Base-by-base conservation (phyloP, 1,284 basidiomycete genomes). In the Pseudozyma hubeiensis region DNA sequence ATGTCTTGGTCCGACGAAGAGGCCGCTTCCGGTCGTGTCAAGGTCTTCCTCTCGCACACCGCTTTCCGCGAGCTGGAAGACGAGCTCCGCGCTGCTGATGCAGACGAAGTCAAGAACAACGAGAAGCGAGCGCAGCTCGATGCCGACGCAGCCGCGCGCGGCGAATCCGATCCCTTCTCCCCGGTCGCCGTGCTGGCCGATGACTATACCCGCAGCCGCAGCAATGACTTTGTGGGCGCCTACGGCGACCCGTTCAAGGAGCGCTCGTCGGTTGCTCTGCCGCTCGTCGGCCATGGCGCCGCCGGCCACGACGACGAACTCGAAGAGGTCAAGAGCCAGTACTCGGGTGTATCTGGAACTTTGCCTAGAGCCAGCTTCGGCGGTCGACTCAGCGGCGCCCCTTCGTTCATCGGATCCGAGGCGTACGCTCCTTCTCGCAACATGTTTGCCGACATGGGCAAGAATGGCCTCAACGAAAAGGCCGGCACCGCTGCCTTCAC, bases 1-100 rank as follows among this genome's bases (percentile, higher is more conserved):
- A 87, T 93, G 88, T 88, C 56, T 77, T 94, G 85, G 86, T 86
- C 59, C 17, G 92, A 94, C 54, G 86, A 85, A 7, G 93, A 97
- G 81, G 86, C 96, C 63, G 92, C 91, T 3, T 83, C 93, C 8
- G 94, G 96, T 0, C 88, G 90, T 13, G 61, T 79, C 57, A 84
- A 97, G 93, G 91, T 96, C 34, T 99, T 95, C 88, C 86, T 99
- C 8, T 92, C 91, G 0, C 93, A 97, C 81, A 77, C 80, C 0
- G 92, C 93, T 0, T 98, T 98, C 88, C 93, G 94, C 72, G 88
- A 89, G 14, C 89, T 99, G 29, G 97, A 98, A 81, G 93, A 99
- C 81, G 89, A 90, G 14, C 87, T 98, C 11, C 90, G 94, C 8
- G 88, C 90, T 0, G 71, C 58, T 16, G 81, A 84, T 48, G 88